These are phyloP conservation scores for Scedosporium aurantiacum DNA, from an alignment of 2,329 filamentous ascomycete genomes.

Conservation along the genomic window DNA sequence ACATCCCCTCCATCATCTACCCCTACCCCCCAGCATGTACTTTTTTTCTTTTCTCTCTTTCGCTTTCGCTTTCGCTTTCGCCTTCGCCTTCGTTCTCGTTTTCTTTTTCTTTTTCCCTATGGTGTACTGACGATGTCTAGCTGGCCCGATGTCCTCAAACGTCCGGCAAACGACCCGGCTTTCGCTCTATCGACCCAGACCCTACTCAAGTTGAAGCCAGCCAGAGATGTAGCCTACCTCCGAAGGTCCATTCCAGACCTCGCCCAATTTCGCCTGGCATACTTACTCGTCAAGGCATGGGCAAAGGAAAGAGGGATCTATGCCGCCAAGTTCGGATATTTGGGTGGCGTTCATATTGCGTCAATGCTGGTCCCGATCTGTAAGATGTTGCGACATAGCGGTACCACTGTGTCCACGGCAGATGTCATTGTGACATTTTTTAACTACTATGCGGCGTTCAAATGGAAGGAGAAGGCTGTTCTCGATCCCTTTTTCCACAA, in stretches of 20 bases:
- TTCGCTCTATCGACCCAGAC: conserved; percentile 45
- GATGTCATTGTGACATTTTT: conserved; percentile 52
- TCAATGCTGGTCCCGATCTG: conserved; percentile 49
- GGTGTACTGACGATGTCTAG: conserved; percentile 12
- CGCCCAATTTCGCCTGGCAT: conserved; percentile 44
- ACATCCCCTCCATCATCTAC: too few relatives aligned
- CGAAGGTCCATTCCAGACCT: conserved; percentile 48
- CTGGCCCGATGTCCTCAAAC: conserved; percentile 34
- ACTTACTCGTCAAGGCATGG: conserved; percentile 52
- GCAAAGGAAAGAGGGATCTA: conserved; percentile 52
- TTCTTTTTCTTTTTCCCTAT: not conserved
- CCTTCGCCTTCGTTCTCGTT: conserved; percentile 13
- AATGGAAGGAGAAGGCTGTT: conserved; percentile 44
- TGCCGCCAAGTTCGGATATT: conserved; percentile 51
- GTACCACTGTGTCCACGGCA: conserved; percentile 27
- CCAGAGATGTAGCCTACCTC: conserved; percentile 51
- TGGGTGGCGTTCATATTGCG: conserved; percentile 55
- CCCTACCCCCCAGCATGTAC: too few relatives aligned
- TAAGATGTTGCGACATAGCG: conserved; percentile 37
- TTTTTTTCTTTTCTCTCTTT: not conserved
- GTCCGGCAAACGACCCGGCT: conserved; percentile 38
- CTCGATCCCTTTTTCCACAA: conserved; percentile 51
- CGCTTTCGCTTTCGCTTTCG: too few relatives aligned
- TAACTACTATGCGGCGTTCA: conserved; percentile 46
- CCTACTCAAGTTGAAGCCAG: conserved; percentile 52